A percentile compares a stretch with the other conserved stretches of the same genome.
Conservation (phyloP, 148 eudicot genomes). For the Rhododendron ferrugineum region DNA sequence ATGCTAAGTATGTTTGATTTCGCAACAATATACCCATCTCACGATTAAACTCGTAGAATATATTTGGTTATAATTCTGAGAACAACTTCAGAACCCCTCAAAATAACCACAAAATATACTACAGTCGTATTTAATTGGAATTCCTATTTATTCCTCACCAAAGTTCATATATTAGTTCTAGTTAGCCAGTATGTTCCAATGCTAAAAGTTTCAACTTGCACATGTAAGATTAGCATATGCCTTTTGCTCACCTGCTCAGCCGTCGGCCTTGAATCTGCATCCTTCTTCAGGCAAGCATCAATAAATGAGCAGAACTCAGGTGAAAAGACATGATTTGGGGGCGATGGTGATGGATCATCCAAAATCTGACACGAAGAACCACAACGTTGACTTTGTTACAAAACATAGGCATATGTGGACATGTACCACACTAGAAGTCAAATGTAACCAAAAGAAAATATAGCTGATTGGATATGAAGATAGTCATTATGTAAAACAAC, state of each 20-base stretch:
- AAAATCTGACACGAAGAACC: constrained; percentile 46
- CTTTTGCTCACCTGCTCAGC: constrained; percentile 73
- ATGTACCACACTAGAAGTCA: background rate
- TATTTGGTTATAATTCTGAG: background rate
- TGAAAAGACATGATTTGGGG: constrained; percentile 55
- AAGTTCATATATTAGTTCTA: background rate
- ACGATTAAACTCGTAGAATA: background rate
- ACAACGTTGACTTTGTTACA: background rate
- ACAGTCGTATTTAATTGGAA: background rate
- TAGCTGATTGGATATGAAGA: background rate
- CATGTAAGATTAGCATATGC: background rate
- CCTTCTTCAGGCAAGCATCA: constrained; percentile 81
- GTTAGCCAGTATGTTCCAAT: background rate
- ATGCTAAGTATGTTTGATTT: background rate
- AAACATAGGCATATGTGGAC: background rate
- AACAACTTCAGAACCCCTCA: background rate
- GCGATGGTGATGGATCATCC: constrained; percentile 97
- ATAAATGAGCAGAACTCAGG: constrained; percentile 87
- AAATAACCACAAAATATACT: background rate
- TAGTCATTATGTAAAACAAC: background rate
- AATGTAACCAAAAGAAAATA: background rate
- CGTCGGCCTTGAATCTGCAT: constrained; percentile 77
- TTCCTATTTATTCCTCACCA: background rate
- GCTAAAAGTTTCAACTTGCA: background rate
- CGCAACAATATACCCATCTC: background rate